Conservation (phyloP, 192 early-diverging fungal genomes). For the Dissophora ornata region DNA sequence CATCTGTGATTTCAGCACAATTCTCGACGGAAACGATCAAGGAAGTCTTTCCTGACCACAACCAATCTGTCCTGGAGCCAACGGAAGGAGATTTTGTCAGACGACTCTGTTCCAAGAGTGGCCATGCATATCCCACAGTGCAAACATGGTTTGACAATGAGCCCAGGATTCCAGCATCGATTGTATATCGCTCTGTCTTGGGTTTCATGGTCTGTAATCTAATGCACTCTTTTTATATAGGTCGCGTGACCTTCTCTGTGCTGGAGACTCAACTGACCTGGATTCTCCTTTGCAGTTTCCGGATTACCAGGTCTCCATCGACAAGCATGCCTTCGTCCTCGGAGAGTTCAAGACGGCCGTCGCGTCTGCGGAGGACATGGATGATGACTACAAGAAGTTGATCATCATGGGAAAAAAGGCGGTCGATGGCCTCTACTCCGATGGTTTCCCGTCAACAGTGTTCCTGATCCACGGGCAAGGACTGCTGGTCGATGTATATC, state of each 20-base stretch:
- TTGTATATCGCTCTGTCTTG: slow-evolving; percentile 8
- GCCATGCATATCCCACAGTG: not conserved
- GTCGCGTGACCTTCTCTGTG: too few relatives aligned
- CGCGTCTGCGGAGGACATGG: slow-evolving; percentile 5
- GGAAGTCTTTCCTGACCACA: slow-evolving; percentile 3
- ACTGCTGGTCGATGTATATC: slow-evolving; percentile 12
- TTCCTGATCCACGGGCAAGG: slow-evolving; percentile 21
- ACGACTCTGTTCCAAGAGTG: not conserved
- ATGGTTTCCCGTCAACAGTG: slow-evolving; percentile 12
- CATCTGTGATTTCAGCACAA: not conserved
- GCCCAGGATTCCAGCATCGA: not conserved
- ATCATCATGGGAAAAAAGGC: slow-evolving; percentile 20
- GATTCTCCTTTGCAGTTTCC: slow-evolving; percentile 11
- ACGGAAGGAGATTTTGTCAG: too few relatives aligned
- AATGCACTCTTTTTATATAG: slow-evolving; percentile 2
- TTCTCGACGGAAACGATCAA: not conserved
- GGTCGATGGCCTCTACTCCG: slow-evolving; percentile 9
- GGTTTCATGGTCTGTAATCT: slow-evolving; percentile 15
- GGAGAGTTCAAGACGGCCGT: slow-evolving; percentile 16
- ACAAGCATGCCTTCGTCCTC: slow-evolving; percentile 6
- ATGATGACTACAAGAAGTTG: slow-evolving; percentile 16
- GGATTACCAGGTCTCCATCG: slow-evolving; percentile 24
- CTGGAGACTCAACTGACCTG: not conserved
- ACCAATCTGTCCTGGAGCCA: too few relatives aligned
- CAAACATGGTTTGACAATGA: not conserved